Conservation (phyloP, 345 rosid genomes). For the Leavenworthia alabamica region DNA sequence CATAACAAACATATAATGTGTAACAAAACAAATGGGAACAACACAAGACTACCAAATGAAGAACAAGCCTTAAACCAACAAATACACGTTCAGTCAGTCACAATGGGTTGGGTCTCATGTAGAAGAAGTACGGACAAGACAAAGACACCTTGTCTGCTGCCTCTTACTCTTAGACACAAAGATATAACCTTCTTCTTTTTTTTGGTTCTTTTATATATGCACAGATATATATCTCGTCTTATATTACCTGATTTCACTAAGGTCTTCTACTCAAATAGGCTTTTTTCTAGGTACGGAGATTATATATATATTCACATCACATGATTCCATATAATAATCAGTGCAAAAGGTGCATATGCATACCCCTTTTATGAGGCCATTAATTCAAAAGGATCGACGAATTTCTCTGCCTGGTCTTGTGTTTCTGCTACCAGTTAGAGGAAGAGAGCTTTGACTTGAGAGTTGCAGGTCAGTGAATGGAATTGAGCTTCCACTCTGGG, state of each 20-base stretch:
- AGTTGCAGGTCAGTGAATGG: constrained; percentile 64
- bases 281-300: background rate
- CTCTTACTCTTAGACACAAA: constrained; percentile 24
- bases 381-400: constrained; percentile 57
- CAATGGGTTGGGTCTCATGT: constrained; percentile 9
- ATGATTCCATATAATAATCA: constrained; percentile 18
- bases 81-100: background rate
- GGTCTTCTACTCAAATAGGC: constrained; percentile 17
- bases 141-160: constrained; percentile 13
- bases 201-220: constrained; percentile 6
- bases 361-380: constrained; percentile 18
- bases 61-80: background rate
- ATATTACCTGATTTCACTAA: constrained; percentile 26
- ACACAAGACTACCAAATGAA: constrained; percentile 14
- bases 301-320: constrained; percentile 19
- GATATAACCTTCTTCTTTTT: constrained; percentile 7
- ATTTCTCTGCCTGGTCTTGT: constrained; percentile 61
- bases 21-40: constrained; percentile 1
- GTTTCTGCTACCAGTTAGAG: constrained; percentile 61
- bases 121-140: constrained; percentile 19
- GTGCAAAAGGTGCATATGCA: constrained; percentile 21
- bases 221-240: constrained; percentile 18
- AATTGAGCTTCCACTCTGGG: constrained; percentile 50
- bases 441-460: constrained; percentile 59
- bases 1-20: background rate